Evolutionary conservation across 257 asterid genomes (phyloP), one percentile per base, ranked within the genome.

Genomic region (Solanum arcanum): DNA sequence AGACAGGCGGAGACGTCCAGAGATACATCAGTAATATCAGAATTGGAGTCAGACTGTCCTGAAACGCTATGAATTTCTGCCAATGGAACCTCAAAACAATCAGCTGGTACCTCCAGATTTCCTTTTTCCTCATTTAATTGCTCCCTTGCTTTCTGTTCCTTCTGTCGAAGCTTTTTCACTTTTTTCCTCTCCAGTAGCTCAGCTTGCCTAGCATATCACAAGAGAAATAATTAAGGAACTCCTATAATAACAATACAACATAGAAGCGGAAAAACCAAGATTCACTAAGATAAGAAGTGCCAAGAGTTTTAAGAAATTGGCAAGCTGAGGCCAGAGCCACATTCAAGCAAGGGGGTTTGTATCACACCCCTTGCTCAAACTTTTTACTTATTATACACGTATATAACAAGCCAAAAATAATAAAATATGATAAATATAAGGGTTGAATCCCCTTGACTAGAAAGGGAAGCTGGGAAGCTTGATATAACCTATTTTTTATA

Each of bases 151-250:
- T 92, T 94, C 87, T 92, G 99, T 89, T 93, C 98, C 93, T 93
- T 95, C 72, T 94, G 96, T 72, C 96, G 95, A 89, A 92, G 96
- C 92, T 92, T 94, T 91, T 93, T 96, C 92, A 89, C 95, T 81
- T 86, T 31, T 89, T 92, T 97, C 94, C 92, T 94, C 91, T 95
- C 95, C 90, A 93, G 86, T 87, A 92, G 87, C 87, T 88, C 90
- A n/a, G 93, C 94, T 91, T 88, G 95, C 93, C 99, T 97, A 83
- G 66, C 84, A 80, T 29, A 80, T 47, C 66, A 80, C 68, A 27
- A 16, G 42, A 80, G 68, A 80, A 80, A 80, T 27, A 80, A 80
- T 47, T 47, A 27, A 78, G 41, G 44, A 47, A 27, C 27, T 80
- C 66, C 21, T 39, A 75, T 39, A 47, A 80, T 47, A 27, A 39